Conservation (phyloP, 2,329 filamentous ascomycete genomes). For the Cladophialophora psammophila region DNA sequence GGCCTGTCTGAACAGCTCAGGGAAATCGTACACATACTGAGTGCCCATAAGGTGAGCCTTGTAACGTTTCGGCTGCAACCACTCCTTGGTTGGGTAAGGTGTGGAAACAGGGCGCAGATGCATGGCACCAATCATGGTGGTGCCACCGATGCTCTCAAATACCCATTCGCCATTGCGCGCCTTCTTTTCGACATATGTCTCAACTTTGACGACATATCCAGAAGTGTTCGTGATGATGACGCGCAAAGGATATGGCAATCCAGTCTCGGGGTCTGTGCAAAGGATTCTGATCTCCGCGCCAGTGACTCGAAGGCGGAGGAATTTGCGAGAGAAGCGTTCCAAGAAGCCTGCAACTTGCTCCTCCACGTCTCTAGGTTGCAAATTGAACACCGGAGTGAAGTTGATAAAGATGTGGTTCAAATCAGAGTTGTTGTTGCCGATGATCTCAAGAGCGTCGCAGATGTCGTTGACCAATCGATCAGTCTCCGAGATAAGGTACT, state of each 20-base stretch:
- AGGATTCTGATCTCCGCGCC: conserved; percentile 98
- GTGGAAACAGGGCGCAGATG: conserved; percentile 89
- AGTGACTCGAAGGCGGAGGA: conserved; percentile 94
- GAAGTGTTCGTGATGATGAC: conserved; percentile 98
- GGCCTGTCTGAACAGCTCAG: conserved; percentile 96
- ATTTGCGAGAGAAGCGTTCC: conserved; percentile 92
- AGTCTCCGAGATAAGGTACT: conserved; percentile 97
- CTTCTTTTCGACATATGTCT: conserved; percentile 97
- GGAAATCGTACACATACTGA: conserved; percentile 99
- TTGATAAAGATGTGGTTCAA: conserved; percentile 99
- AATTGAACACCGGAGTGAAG: conserved; percentile 95
- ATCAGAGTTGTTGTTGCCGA: conserved; percentile 98
- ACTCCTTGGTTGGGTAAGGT: conserved; percentile 97
- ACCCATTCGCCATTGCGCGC: conserved; percentile 98
- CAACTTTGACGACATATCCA: conserved; percentile 95
- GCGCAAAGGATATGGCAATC: conserved; percentile 87
- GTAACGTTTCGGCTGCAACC: conserved; percentile 98
- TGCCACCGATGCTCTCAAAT: conserved; percentile 96
- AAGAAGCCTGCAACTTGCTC: conserved; percentile 93
- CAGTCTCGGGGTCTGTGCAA: conserved; percentile 87
- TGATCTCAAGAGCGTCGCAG: conserved; percentile 95
- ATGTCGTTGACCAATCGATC: conserved; percentile 98
- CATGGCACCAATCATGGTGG: conserved; percentile 93
- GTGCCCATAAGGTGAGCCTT: conserved; percentile 99
- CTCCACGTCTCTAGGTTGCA: conserved; percentile 88